Base-by-base conservation (phyloP, 164 flowering plant species). In the Berberis vulgaris region DNA sequence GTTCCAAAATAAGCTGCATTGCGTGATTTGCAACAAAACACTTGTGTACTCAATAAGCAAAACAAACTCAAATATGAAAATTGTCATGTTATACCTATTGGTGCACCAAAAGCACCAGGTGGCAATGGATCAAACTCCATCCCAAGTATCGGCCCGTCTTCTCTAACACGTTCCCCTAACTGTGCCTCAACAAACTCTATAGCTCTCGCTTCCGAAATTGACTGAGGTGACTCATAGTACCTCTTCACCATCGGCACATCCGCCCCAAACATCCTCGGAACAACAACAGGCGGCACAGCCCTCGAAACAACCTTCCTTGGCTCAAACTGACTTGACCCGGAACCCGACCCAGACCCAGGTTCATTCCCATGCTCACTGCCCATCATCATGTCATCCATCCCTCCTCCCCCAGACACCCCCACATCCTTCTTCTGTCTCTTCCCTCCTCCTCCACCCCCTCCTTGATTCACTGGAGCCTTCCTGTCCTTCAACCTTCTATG, bases 91-190 rank as follows among this genome's bases (percentile, higher is more conserved):
- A 53, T 81, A 92, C 96, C 93, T 65, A 89, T 72, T 1, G 93
- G 93, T 0, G 88, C 81, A 3, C 96, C 96, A 74, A 89, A 92
- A 41, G 96, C 98, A 74, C 79, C 96, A 1, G 96, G 96, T 1
- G 96, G 96, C 84, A 92, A 76, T 0, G 89, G 86, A 74, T 89
- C 96, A 74, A 92, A 92, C 77, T 89, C 96, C 84, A 92, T 81
- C 45, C 98, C 98, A 13, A 92, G 87, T 66, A 86, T 79, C 0
- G 98, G 98, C 10, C 98, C 96, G 68, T 92, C 96, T 59, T 87
- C 93, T 67, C 91, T 80, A 73, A 87, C 61, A 6, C 81, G 77
- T 77, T 85, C 93, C 56, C 95, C 98, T 55, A 92, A 73, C 77
- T 92, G 98, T 0, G 87, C 81, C 76, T 92, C 98, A 67, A 92